These are phyloP conservation scores for Geosmithia flava DNA, from an alignment of 2,329 filamentous ascomycete genomes.

Conservation along the genomic window DNA sequence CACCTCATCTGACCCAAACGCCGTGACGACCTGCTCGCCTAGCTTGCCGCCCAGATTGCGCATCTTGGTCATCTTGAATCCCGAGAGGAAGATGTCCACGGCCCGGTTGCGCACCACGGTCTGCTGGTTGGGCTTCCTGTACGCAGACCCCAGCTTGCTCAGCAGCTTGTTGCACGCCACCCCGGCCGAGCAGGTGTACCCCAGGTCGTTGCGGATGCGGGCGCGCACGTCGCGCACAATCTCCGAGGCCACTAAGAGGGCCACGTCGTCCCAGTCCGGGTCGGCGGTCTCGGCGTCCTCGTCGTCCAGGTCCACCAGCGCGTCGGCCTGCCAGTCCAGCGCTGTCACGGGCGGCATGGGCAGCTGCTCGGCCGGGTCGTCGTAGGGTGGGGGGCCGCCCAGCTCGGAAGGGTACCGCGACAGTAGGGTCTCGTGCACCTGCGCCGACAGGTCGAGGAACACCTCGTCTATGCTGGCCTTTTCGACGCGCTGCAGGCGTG, in stretches of 20 bases:
- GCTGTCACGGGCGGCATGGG: conserved; percentile 58
- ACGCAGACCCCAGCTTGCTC: conserved; percentile 80
- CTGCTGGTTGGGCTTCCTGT: conserved; percentile 90
- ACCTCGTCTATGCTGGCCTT: conserved; percentile 95
- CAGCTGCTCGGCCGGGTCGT: conserved; percentile 58
- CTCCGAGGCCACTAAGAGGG: conserved; percentile 74
- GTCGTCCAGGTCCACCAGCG: conserved; percentile 66
- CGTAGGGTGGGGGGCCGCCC: conserved; percentile 49
- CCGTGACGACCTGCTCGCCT: conserved; percentile 72
- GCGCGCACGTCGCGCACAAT: conserved; percentile 68
- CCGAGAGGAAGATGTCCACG: conserved; percentile 62
- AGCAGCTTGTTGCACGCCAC: conserved; percentile 89
- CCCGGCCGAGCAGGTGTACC: conserved; percentile 87
- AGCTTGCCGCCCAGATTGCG: conserved; percentile 91
- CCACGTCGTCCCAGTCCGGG: conserved; percentile 94
- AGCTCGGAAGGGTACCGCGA: conserved; percentile 63
- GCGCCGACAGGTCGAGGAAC: conserved; percentile 80
- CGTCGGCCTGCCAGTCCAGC: conserved; percentile 74
- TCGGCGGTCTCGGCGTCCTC: conserved; percentile 67
- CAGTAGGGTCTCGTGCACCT: conserved; percentile 65
- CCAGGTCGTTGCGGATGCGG: conserved; percentile 54
- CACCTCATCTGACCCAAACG: conserved; percentile 71
- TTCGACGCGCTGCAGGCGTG: conserved; percentile 61
- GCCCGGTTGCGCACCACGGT: conserved; percentile 87
- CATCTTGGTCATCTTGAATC: conserved; percentile 91